These are phyloP conservation scores for Penicillium coffeae DNA, from an alignment of 495 filamentous ascomycete genomes.

Conservation along the genomic window DNA sequence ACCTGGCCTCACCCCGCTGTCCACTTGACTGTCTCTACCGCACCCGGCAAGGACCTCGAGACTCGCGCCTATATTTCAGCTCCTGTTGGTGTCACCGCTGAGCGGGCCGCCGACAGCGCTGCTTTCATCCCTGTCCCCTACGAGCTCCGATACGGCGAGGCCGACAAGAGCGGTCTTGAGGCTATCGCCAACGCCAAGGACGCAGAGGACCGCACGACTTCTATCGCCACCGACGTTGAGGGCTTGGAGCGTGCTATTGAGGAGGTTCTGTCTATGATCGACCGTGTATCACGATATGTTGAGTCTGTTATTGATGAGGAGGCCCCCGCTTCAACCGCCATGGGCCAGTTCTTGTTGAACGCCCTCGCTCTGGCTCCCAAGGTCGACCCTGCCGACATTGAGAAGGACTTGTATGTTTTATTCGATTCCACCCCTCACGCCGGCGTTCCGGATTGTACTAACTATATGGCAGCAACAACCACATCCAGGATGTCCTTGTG, in stretches of 20 bases:
- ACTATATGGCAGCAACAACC: slow-evolving; percentile 70
- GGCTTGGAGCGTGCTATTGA: slow-evolving; percentile 77
- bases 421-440: not conserved
- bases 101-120: slow-evolving; percentile 90
- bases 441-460: slow-evolving; percentile 35
- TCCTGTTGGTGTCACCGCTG: slow-evolving; percentile 89
- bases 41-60: slow-evolving; percentile 77
- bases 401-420: slow-evolving; percentile 77
- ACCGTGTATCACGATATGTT: slow-evolving; percentile 86
- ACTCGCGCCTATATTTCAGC: slow-evolving; percentile 89
- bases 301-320: slow-evolving; percentile 73
- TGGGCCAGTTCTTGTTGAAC: slow-evolving; percentile 93
- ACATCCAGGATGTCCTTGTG: slow-evolving; percentile 96
- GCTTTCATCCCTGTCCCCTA: slow-evolving; percentile 95
- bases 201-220: slow-evolving; percentile 64
- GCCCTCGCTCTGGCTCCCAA: slow-evolving; percentile 88
- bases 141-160: slow-evolving; percentile 84
- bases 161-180: slow-evolving; percentile 89
- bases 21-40: slow-evolving; percentile 89
- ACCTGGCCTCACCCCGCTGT: slow-evolving; percentile 95
- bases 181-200: slow-evolving; percentile 78
- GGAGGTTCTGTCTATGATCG: slow-evolving; percentile 79
- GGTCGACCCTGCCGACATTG: slow-evolving; percentile 82
- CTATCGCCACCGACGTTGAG: slow-evolving; percentile 81
- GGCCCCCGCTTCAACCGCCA: slow-evolving; percentile 67